Evolutionary conservation across 139 green algal genomes (phyloP).

Genomic region (Auxenochlorella protothecoides): DNA sequence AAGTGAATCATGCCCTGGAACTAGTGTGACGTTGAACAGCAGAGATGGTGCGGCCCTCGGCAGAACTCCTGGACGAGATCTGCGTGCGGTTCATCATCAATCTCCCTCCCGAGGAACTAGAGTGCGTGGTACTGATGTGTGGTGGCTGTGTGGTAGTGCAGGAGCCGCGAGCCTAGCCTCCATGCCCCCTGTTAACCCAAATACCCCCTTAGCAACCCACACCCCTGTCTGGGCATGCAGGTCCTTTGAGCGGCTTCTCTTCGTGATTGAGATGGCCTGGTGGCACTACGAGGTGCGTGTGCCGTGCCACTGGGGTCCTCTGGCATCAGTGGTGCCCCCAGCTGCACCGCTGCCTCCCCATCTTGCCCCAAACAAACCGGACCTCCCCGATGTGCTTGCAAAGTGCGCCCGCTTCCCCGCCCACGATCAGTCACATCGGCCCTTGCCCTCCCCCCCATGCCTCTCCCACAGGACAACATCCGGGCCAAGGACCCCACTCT

Average conservation of each 20-base stretch:
- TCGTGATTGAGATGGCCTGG: constrained; percentile 87
- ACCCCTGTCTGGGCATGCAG: constrained; percentile 20
- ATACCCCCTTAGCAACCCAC: too few species aligned
- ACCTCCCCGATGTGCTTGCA: too few species aligned
- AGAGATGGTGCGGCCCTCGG: constrained; percentile 12
- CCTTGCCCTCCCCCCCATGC: not conserved
- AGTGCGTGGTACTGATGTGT: constrained; percentile 20
- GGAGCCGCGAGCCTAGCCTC: not conserved
- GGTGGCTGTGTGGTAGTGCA: not conserved
- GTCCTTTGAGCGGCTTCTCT: constrained; percentile 80
- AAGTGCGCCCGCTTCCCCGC: constrained; percentile 5
- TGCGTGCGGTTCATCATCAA: constrained; percentile 81
- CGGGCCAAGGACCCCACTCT: constrained; percentile 14
- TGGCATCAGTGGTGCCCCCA: constrained; percentile 1
- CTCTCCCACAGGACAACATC: constrained; percentile 19
- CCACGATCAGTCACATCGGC: not conserved
- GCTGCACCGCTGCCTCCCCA: too few species aligned
- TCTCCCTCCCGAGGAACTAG: constrained; percentile 59
- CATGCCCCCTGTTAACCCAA: too few species aligned
- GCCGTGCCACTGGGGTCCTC: not conserved
- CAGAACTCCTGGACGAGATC: constrained; percentile 64
- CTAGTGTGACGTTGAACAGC: too few species aligned
- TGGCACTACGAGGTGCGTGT: constrained; percentile 89
- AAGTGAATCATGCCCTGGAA: too few species aligned
- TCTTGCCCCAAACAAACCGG: too few species aligned